These are phyloP conservation scores for Lichtheimia hyalospora DNA, from an alignment of 371 early-diverging fungal species.

Conservation along the genomic window DNA sequence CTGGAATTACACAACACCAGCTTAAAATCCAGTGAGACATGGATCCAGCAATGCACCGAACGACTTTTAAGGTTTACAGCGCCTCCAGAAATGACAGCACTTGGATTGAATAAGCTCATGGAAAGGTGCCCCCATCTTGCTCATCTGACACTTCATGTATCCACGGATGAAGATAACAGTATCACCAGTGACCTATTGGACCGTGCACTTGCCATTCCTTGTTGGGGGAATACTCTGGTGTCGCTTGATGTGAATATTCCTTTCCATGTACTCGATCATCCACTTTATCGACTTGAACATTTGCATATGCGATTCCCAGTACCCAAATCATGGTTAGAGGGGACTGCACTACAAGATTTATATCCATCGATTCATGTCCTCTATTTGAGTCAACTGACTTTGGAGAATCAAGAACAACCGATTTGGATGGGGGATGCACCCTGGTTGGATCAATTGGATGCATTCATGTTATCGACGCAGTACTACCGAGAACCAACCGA, in stretches of 20 bases:
- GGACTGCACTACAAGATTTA: neutral
- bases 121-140: too few relatives aligned
- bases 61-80: too few relatives aligned
- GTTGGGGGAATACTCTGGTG: too few relatives aligned
- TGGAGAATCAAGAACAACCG: neutral
- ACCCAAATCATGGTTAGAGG: neutral
- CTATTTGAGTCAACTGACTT: neutral
- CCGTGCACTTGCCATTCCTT: neutral
- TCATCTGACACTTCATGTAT: too few relatives aligned
- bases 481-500: neutral
- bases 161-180: too few relatives aligned
- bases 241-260: too few relatives aligned
- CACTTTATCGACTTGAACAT: neutral
- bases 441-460: slow-evolving; percentile 4
- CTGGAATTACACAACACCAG: too few relatives aligned
- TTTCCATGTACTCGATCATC: neutral
- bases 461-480: slow-evolving; percentile 3
- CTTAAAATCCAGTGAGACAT: too few relatives aligned
- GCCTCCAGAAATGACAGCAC: too few relatives aligned
- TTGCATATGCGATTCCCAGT: neutral
- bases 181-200: neutral
- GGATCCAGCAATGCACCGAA: too few relatives aligned
- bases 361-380: neutral
- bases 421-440: neutral
- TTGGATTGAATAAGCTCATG: too few relatives aligned